Evolutionary conservation across 1,139 yeast species (phyloP), one percentile per base, ranked within the genome.

Genomic region (Geotrichum australiense): DNA sequence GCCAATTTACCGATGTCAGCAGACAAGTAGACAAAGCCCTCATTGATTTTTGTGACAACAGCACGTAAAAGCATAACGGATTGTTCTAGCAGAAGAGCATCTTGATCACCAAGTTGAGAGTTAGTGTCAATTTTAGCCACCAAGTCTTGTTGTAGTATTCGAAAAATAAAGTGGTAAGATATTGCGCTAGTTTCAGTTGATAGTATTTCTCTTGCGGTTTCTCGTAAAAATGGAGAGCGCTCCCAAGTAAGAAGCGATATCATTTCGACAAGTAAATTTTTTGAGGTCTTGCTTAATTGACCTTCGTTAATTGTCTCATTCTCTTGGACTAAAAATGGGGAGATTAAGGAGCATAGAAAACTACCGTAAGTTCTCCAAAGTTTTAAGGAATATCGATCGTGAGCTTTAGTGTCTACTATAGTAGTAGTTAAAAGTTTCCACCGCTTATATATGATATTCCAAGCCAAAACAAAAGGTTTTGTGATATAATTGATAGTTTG

Each of bases 401-500:
- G 19, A 10, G 40, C 20, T 12, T 42, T 37, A 25, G 24, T 18
- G n/a, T 26, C 10, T 19, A 33, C 10, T 10, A 39, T 28, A 3
- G 35, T 26, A 7, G 24, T 22, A 10, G 53, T 49, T 74, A 71
- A 16, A 69, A 71, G 46, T 71, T 65, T 54, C 79, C 80, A 37
- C 64, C 68, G 21, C 73, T 70, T 37, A 69, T 70, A 48, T 72
- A 65, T 58, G 72, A 66, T 14, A 56, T 64, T 49, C 83, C 91
- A 80, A 1, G 80, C 75, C 43, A 73, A 75, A 31, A 74, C 66
- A 28, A 84, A 61, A 1, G 85, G 74, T 29, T 68, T 65, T 0
- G 85, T 76, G 1, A 89, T 84, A 28, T 62, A 64, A 5, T 74
- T 72, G n/a, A 76, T 53, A 23, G 53, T 66, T 46, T 76, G 69